Percentiles rank a stretch among this genome's conserved stretches.
Conservation (phyloP, 1,284 basidiomycete genomes). For the Ceratobasidium sp. region DNA sequence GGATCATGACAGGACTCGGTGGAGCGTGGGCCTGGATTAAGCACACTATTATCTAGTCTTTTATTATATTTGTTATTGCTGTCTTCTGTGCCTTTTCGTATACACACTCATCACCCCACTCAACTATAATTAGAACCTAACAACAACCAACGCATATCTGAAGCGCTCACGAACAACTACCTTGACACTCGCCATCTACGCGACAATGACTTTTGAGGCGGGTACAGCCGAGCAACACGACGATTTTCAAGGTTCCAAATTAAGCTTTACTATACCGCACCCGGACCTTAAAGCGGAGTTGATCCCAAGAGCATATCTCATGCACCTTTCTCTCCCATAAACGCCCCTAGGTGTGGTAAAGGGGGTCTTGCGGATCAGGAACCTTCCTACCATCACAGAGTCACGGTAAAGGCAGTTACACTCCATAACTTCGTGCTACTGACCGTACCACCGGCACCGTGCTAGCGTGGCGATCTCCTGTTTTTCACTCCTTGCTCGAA, state of each 20-base stretch:
- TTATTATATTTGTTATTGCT: constrained; percentile 61
- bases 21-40: constrained; percentile 95
- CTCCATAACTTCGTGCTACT: not conserved
- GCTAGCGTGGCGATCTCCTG: constrained; percentile 32
- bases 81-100: constrained; percentile 51
- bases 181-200: constrained; percentile 1
- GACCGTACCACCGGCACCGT: constrained; percentile 26
- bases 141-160: not conserved
- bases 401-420: too few species aligned
- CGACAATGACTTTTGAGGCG: not conserved
- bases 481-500: constrained; percentile 31
- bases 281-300: constrained; percentile 37
- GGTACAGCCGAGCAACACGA: constrained; percentile 8
- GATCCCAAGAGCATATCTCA: too few species aligned
- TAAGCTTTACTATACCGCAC: constrained; percentile 25
- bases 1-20: constrained; percentile 88
- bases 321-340: too few species aligned
- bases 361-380: constrained; percentile 42
- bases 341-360: constrained; percentile 29
- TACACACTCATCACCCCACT: constrained; percentile 51
- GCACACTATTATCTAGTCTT: constrained; percentile 64
- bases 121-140: constrained; percentile 14
- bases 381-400: not conserved
- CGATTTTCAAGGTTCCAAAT: constrained; percentile 30
- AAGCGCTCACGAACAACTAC: not conserved